Conservation (phyloP, 148 eudicot genomes). For the Chenopodium album region DNA sequence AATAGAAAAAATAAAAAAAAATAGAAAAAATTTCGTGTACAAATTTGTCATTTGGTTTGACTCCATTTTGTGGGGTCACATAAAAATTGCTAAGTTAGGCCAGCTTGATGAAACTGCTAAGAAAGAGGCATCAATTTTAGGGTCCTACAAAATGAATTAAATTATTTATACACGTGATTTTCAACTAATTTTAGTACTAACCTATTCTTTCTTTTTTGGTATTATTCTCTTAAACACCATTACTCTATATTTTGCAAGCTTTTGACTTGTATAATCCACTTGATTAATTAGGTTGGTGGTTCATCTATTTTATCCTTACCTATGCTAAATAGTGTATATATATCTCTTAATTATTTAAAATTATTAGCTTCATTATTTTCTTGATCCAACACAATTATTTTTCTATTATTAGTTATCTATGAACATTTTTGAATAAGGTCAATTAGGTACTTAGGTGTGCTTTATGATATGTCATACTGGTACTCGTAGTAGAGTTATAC, state of each 20-base stretch:
- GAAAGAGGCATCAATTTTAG: neutral
- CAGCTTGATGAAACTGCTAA: slow-evolving; percentile 8
- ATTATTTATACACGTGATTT: slow-evolving; percentile 10
- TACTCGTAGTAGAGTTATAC: too few relatives aligned
- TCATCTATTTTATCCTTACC: neutral
- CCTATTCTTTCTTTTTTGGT: too few relatives aligned
- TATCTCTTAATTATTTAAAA: neutral
- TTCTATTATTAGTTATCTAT: neutral
- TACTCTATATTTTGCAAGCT: neutral
- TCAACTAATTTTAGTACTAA: neutral
- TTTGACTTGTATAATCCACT: slow-evolving; percentile 12
- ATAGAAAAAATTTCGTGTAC: neutral
- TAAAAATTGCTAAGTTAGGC: neutral
- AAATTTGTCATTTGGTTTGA: slow-evolving; percentile 23
- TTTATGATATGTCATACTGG: too few relatives aligned
- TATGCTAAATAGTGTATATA: neutral
- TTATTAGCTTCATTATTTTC: neutral
- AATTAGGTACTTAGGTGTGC: neutral
- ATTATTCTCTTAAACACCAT: neutral
- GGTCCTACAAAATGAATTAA: too few relatives aligned
- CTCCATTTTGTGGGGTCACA: neutral
- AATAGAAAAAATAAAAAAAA: too few relatives aligned
- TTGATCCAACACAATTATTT: neutral
- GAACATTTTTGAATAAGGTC: neutral
- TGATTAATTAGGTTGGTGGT: slow-evolving; percentile 12